Conservation (phyloP, 768 basidiomycete genomes). For the Boletus barrowsii region DNA sequence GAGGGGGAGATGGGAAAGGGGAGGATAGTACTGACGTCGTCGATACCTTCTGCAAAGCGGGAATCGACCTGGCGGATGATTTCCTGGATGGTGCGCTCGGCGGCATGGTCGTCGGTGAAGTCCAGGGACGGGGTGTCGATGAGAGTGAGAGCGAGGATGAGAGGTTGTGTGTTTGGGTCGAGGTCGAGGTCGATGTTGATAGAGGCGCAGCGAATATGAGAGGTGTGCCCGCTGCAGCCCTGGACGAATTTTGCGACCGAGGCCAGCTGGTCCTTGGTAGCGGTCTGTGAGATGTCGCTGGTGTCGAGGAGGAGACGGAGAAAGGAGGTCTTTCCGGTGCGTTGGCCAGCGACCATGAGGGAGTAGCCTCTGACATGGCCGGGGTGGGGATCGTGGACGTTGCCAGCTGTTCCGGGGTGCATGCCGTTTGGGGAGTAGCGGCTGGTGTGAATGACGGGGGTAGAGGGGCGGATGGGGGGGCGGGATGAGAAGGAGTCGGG, state of each 20-base stretch:
- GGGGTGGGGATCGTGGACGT: constrained; percentile 25
- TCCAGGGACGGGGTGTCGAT: constrained; percentile 84
- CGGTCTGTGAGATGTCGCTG: constrained; percentile 57
- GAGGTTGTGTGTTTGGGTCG: constrained; percentile 43
- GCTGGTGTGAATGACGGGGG: constrained; percentile 21
- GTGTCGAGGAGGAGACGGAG: constrained; percentile 85
- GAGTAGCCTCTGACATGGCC: constrained; percentile 45
- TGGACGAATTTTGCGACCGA: constrained; percentile 82
- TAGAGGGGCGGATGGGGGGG: constrained; percentile 27
- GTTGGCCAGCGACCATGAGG: constrained; percentile 78
- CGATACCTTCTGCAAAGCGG: constrained; percentile 68
- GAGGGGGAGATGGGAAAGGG: constrained; percentile 21
- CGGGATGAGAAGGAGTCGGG: constrained; percentile 27
- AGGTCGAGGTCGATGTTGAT: constrained; percentile 66
- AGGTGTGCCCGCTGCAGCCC: constrained; percentile 66
- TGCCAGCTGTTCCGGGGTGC: constrained; percentile 27
- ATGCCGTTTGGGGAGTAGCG: constrained; percentile 27
- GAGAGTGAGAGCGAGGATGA: constrained; percentile 61
- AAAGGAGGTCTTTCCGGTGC: constrained; percentile 85
- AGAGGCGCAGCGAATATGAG: constrained; percentile 66
- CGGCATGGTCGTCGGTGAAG: constrained; percentile 59
- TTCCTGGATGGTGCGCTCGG: constrained; percentile 64
- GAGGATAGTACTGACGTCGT: constrained; percentile 59
- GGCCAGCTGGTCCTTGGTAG: constrained; percentile 71
- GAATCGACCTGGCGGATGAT: constrained; percentile 70